A percentile compares a stretch with the other conserved stretches of the same genome.
phyloP scores from a whole-genome alignment of 2,329 filamentous ascomycete species.

The Cyphellophora europaea region DNA sequence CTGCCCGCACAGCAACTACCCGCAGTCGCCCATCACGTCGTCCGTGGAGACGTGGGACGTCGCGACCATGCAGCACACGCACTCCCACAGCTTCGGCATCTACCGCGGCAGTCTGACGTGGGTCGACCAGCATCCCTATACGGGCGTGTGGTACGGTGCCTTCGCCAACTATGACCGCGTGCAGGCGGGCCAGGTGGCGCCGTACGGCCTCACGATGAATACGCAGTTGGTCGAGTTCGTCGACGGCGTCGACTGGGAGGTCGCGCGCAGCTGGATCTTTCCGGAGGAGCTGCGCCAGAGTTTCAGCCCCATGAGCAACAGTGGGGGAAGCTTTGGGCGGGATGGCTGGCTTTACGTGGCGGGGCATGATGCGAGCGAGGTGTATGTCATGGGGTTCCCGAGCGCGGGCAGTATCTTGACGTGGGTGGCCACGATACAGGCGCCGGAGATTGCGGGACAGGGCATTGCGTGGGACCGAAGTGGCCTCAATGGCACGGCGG shows the following conservation, averaged over 20 bases:
- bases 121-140: conserved; percentile 6
- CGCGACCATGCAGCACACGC: conserved; percentile 4
- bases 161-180: conserved; percentile 7
- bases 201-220: conserved; percentile 6
- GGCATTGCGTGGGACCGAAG: too few species aligned
- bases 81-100: conserved; percentile 3
- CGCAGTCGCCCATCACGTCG: conserved; percentile 3
- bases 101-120: conserved; percentile 5
- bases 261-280: conserved; percentile 6
- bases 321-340: conserved; percentile 5
- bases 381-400: too few species aligned
- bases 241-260: conserved; percentile 2
- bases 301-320: conserved; percentile 6
- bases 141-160: conserved; percentile 5
- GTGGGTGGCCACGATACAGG: too few species aligned
- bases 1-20: conserved; percentile 4
- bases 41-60: conserved; percentile 7
- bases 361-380: too few species aligned
- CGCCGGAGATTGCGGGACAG: too few species aligned
- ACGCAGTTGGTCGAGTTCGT: conserved; percentile 5
- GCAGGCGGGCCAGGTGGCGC: conserved; percentile 4
- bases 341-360: conserved; percentile 7
- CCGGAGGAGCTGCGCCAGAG: conserved; percentile 1
- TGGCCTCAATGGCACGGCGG: too few species aligned
- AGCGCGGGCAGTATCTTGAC: too few species aligned